These are phyloP conservation scores for Beauveria australis DNA, from an alignment of 2,329 filamentous ascomycete species.

Conservation along the genomic window DNA sequence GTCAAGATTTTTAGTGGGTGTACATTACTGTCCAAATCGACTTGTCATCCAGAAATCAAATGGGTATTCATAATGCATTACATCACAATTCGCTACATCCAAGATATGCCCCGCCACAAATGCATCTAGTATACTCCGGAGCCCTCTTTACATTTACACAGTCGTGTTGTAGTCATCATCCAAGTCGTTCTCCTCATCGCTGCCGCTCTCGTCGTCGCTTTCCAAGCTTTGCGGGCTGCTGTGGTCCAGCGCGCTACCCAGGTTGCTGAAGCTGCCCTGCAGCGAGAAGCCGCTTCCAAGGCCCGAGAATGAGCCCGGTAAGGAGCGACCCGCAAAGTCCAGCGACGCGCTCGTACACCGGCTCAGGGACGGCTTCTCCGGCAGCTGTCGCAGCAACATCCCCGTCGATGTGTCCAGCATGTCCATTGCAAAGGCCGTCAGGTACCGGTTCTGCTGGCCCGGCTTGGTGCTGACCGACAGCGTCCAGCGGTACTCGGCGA, in stretches of 20 bases:
- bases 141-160: neutral
- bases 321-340: conserved; percentile 34
- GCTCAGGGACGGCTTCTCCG: conserved; percentile 59
- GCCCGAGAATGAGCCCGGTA: conserved; percentile 23
- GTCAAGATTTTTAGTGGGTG: neutral
- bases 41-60: neutral
- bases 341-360: conserved; percentile 38
- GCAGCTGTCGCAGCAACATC: conserved; percentile 59
- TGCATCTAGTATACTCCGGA: neutral
- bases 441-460: conserved; percentile 45
- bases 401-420: conserved; percentile 67
- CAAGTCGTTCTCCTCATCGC: conserved; percentile 44
- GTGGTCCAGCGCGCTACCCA: conserved; percentile 18
- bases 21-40: neutral
- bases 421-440: conserved; percentile 66
- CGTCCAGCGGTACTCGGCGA: conserved; percentile 92
- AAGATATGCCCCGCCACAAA: neutral
- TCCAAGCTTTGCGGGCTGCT: conserved; percentile 42
- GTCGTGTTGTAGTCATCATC: conserved; percentile 29
- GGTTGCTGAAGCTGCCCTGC: conserved; percentile 33
- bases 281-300: conserved; percentile 21
- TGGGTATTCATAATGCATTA: conserved; percentile 6
- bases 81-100: neutral
- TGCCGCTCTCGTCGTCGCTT: conserved; percentile 46
- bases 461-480: conserved; percentile 76